phyloP scores from a whole-genome alignment of 495 filamentous ascomycete species.

The Tuber microsphaerosporum region DNA sequence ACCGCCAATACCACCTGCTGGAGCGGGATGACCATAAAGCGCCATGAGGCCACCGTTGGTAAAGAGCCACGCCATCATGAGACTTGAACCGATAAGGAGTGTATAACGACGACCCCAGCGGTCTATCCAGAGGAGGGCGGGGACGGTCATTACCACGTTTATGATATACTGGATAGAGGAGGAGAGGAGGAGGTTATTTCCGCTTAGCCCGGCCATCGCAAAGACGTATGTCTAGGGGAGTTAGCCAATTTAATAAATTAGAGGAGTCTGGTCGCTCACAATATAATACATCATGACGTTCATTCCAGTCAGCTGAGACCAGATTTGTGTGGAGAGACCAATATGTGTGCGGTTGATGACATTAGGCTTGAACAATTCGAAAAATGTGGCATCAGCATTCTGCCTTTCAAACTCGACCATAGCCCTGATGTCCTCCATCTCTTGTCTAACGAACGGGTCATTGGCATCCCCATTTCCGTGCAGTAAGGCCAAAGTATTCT shows the following conservation, averaged over 20 bases:
- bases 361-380: constrained; percentile 60
- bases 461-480: constrained; percentile 59
- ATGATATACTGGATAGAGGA: constrained; percentile 71
- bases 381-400: constrained; percentile 58
- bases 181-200: constrained; percentile 59
- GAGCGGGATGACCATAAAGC: constrained; percentile 50
- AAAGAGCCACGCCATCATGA: constrained; percentile 65
- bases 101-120: constrained; percentile 57
- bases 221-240: constrained; percentile 56
- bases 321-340: constrained; percentile 74
- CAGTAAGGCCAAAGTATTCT: constrained; percentile 55
- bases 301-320: constrained; percentile 79
- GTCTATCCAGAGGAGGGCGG: constrained; percentile 55
- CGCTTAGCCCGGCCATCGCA: constrained; percentile 60
- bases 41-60: constrained; percentile 55
- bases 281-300: constrained; percentile 74
- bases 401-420: constrained; percentile 63
- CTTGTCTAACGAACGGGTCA: constrained; percentile 56
- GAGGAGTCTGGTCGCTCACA: constrained; percentile 30
- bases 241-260: constrained; percentile 1
- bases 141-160: constrained; percentile 56
- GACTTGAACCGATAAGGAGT: constrained; percentile 61
- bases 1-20: constrained; percentile 49
- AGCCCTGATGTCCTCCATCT: constrained; percentile 63
- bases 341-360: constrained; percentile 45